A percentile compares a stretch with the other conserved stretches of the same genome.
Evolutionary conservation across 805 yeast genomes (phyloP).

Genomic region (Candida nonsorbophila): DNA sequence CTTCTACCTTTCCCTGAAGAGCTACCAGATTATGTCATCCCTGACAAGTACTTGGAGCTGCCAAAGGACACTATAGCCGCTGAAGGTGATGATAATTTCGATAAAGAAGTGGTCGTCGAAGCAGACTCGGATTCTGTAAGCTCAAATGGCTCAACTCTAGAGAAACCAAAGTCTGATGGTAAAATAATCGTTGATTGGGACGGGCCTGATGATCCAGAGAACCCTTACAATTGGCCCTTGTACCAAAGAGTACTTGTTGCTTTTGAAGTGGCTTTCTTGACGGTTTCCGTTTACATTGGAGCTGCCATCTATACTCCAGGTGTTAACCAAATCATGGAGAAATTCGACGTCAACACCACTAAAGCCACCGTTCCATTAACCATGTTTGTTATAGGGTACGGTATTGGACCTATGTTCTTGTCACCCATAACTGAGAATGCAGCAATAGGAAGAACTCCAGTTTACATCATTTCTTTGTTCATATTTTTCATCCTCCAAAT

Average conservation of each 20-base stretch:
- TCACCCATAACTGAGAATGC: conserved; percentile 59
- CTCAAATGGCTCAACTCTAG: no score
- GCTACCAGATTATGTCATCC: conserved; percentile 19
- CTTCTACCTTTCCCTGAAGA: conserved; percentile 22
- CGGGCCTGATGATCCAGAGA: conserved; percentile 45
- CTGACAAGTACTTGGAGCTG: conserved; percentile 21
- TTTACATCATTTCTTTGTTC: conserved; percentile 45
- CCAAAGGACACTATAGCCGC: conserved; percentile 1
- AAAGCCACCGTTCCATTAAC: conserved; percentile 50
- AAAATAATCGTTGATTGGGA: conserved; percentile 22
- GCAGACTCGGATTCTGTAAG: conserved; percentile 2
- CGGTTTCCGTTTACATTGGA: conserved; percentile 46
- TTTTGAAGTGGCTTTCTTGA: conserved; percentile 1
- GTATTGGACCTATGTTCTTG: conserved; percentile 55
- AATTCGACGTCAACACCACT: conserved; percentile 39
- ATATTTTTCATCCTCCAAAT: conserved; percentile 50
- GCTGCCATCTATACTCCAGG: conserved; percentile 56
- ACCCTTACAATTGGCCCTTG: conserved; percentile 53
- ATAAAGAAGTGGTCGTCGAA: conserved; percentile 2
- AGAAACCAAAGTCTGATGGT: no score
- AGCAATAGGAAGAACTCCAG: conserved; percentile 46
- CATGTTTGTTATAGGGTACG: conserved; percentile 56
- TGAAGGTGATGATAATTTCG: conserved; percentile 2
- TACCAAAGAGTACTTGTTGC: conserved; percentile 32
- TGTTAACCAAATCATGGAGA: conserved; percentile 36